phyloP scores from a whole-genome alignment of 2,329 filamentous ascomycete genomes.

The Albifimbria verrucaria region DNA sequence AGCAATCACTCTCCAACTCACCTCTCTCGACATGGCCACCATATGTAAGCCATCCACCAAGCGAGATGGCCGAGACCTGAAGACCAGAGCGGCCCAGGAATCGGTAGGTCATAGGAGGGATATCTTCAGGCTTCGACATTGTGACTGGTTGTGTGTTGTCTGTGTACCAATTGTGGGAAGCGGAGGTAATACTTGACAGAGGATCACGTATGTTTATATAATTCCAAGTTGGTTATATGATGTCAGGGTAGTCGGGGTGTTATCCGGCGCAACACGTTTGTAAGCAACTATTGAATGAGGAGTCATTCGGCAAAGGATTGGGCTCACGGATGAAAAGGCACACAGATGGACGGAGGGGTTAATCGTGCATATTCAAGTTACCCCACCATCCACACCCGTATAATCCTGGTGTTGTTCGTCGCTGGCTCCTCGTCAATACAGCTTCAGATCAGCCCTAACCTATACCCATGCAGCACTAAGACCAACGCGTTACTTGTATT shows the following conservation, averaged over 20 bases:
- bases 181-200: background rate
- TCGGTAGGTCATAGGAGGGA: constrained; percentile 64
- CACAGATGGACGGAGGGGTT: background rate
- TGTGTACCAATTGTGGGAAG: too few relatives aligned
- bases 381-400: background rate
- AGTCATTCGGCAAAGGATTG: background rate
- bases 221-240: too few relatives aligned
- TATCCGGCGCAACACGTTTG: too few relatives aligned
- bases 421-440: background rate
- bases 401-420: background rate
- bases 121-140: constrained; percentile 39
- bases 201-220: too few relatives aligned
- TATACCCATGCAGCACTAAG: background rate
- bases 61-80: constrained; percentile 69
- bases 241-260: too few relatives aligned
- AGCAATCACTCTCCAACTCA: constrained; percentile 28
- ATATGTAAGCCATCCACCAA: constrained; percentile 72
- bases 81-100: constrained; percentile 69
- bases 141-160: constrained; percentile 11
- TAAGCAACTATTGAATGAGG: background rate
- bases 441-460: background rate
- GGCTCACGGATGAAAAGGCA: background rate
- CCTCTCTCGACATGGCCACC: constrained; percentile 69
- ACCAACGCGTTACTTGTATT: too few relatives aligned
- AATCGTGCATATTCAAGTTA: background rate